Conservation (phyloP, 2,329 filamentous ascomycete genomes). For the Fusarium subglutinans region DNA sequence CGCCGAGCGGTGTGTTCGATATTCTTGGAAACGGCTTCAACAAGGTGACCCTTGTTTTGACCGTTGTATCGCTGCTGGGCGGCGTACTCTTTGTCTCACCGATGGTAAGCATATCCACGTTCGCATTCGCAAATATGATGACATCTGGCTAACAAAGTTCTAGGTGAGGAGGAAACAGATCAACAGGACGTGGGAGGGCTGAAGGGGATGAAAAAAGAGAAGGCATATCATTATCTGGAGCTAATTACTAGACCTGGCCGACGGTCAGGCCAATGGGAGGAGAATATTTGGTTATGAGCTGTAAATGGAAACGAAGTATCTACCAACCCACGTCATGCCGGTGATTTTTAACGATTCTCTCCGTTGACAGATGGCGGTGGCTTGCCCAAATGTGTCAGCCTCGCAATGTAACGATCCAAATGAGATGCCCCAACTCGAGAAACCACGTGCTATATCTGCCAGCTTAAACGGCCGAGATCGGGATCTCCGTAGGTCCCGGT, state of each 20-base stretch:
- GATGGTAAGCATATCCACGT: constrained; percentile 71
- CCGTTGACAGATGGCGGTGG: neutral
- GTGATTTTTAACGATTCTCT: neutral
- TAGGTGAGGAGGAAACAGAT: constrained; percentile 74
- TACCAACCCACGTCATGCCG: neutral
- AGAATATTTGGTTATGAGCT: constrained; percentile 27
- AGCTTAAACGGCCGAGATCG: constrained; percentile 1
- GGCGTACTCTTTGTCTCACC: constrained; percentile 84
- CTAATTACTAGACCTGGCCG: constrained; percentile 24
- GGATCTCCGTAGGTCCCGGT: neutral
- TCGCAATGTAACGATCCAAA: constrained; percentile 25
- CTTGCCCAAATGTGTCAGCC: constrained; percentile 15
- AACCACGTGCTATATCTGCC: constrained; percentile 3
- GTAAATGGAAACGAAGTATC: constrained; percentile 37
- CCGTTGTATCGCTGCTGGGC: constrained; percentile 80
- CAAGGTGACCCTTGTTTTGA: constrained; percentile 84
- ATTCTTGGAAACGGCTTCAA: constrained; percentile 93
- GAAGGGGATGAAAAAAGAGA: constrained; percentile 25
- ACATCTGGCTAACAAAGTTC: constrained; percentile 45
- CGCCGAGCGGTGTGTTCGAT: constrained; percentile 92
- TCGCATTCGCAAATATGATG: neutral
- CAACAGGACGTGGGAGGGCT: constrained; percentile 68
- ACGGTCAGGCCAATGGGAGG: constrained; percentile 15
- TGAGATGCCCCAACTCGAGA: neutral
- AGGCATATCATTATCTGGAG: constrained; percentile 29